phyloP scores from a whole-genome alignment of 2,329 filamentous ascomycete species.

The Fusarium sp. region DNA sequence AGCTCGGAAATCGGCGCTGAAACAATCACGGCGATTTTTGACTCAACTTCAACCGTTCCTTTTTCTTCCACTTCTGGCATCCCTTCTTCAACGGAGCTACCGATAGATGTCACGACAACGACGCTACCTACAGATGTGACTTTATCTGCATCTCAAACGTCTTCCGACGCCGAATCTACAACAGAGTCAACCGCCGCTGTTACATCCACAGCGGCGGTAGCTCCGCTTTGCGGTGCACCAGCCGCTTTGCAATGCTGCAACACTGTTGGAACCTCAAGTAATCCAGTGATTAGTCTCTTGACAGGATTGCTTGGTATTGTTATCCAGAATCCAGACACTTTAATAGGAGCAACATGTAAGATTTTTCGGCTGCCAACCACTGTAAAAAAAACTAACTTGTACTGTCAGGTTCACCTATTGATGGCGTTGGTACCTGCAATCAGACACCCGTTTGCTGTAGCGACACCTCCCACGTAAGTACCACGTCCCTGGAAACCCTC shows the following conservation, averaged over 20 bases:
- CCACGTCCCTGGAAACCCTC: no score
- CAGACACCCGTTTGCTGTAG: not conserved
- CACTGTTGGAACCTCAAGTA: not conserved
- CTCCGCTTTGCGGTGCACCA: not conserved
- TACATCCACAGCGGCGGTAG: not conserved
- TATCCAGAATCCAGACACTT: not conserved
- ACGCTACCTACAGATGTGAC: not conserved
- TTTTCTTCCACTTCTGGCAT: not conserved
- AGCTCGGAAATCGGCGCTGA: no score
- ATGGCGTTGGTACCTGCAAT: rapidly evolving
- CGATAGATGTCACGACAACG: not conserved
- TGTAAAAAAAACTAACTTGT: not conserved
- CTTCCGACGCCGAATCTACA: not conserved
- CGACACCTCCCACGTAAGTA: not conserved
- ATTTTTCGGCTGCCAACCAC: rapidly evolving
- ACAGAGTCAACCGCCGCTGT: not conserved
- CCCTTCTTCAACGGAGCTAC: not conserved
- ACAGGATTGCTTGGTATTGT: not conserved
- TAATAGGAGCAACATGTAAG: not conserved
- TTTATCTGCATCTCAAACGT: not conserved
- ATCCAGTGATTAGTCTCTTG: not conserved
- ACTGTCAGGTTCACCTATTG: not conserved
- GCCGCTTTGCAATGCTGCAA: not conserved
- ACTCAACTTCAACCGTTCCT: no score
- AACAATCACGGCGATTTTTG: no score